Conservation (phyloP, 192 early-diverging fungal species). For the Cetraspora pellucida region DNA sequence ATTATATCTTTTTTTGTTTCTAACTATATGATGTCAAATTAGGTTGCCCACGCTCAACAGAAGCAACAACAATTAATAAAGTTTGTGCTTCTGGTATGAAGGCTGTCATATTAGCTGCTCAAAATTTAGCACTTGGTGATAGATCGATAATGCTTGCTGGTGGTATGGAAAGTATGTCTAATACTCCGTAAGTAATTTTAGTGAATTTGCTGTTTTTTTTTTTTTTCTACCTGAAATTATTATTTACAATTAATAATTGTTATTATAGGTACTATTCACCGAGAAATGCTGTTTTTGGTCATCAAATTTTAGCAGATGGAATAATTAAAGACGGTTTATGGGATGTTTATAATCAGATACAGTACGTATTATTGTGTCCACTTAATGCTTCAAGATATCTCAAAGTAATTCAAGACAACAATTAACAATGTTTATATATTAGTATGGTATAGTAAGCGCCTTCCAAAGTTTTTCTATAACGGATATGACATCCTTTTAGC, state of each 20-base stretch:
- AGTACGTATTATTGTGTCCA: constrained; percentile 45
- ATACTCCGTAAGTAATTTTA: constrained; percentile 72
- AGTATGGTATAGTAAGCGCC: constrained; percentile 1
- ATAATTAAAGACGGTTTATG: constrained; percentile 96
- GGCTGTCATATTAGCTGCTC: constrained; percentile 89
- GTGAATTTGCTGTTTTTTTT: not conserved
- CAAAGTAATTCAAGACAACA: not conserved
- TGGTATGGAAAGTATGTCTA: constrained; percentile 97
- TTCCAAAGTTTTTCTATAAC: not conserved
- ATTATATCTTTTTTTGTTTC: not conserved
- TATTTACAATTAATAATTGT: not conserved
- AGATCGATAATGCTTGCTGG: constrained; percentile 87
- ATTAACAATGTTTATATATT: constrained; percentile 7
- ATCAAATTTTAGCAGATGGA: constrained; percentile 76
- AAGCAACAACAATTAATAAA: constrained; percentile 97
- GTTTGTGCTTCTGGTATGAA: constrained; percentile 99
- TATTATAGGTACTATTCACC: constrained; percentile 57
- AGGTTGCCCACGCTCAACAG: constrained; percentile 73
- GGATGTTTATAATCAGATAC: constrained; percentile 94
- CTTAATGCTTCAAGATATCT: not conserved
- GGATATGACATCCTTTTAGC: not conserved
- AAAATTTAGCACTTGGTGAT: constrained; percentile 77
- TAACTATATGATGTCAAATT: not conserved
- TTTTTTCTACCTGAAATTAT: not conserved
- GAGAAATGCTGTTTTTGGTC: constrained; percentile 74